Conservation (phyloP, 2,329 filamentous ascomycete species). For the Microdochium bolleyi region DNA sequence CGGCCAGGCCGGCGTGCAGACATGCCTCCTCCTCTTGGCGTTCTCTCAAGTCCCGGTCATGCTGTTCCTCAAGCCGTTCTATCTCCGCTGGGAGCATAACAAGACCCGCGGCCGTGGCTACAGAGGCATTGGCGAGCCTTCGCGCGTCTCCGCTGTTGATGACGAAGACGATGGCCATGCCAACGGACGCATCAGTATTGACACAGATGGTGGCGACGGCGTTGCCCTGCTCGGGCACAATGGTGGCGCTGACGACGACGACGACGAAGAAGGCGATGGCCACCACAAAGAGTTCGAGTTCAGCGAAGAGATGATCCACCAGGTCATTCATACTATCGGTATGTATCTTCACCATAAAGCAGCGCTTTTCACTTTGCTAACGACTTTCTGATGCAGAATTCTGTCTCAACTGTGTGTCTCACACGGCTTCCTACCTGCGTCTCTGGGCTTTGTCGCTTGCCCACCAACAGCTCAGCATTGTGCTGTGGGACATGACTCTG, state of each 20-base stretch:
- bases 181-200: conserved; percentile 58
- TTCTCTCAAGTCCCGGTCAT: conserved; percentile 82
- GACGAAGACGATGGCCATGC: conserved; percentile 70
- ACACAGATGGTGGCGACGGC: conserved; percentile 60
- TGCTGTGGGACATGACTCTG: conserved; percentile 95
- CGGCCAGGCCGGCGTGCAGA: conserved; percentile 70
- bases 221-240: conserved; percentile 33
- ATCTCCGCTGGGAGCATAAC: conserved; percentile 91
- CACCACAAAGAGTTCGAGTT: conserved; percentile 98
- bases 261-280: conserved; percentile 60
- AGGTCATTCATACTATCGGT: conserved; percentile 98
- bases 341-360: conserved; percentile 28
- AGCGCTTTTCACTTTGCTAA: conserved; percentile 5
- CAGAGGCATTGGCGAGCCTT: conserved; percentile 83
- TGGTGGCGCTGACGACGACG: conserved; percentile 54
- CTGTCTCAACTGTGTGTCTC: conserved; percentile 97
- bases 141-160: conserved; percentile 81
- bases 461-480: conserved; percentile 93
- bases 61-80: conserved; percentile 92
- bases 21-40: conserved; percentile 72
- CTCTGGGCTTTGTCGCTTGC: conserved; percentile 96
- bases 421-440: conserved; percentile 96
- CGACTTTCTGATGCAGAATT: conserved; percentile 66
- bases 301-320: conserved; percentile 95
- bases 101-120: conserved; percentile 80